phyloP scores from a whole-genome alignment of 1,139 yeast species.

The Suhomyces bribrorum region DNA sequence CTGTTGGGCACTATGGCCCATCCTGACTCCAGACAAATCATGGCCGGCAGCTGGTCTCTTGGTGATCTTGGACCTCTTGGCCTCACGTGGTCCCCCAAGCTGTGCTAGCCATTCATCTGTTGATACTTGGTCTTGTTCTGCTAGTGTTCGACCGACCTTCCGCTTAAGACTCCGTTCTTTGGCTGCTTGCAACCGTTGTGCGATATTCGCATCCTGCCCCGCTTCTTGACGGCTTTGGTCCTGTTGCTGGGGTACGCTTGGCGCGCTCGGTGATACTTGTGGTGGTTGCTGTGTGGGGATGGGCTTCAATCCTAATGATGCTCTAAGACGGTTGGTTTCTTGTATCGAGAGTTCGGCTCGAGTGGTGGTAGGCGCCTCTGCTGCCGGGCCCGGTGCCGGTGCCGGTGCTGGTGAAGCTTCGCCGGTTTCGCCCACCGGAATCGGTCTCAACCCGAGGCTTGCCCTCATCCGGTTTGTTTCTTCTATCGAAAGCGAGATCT shows the following conservation, averaged over 20 bases:
- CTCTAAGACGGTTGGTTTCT: conserved; percentile 43
- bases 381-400: neutral
- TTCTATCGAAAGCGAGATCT: conserved; percentile 35
- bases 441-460: conserved; percentile 51
- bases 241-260: neutral
- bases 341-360: conserved; percentile 27
- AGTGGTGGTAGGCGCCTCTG: neutral
- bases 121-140: conserved; percentile 25
- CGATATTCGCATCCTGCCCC: conserved; percentile 10
- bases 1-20: conserved; percentile 45
- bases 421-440: conserved; percentile 22
- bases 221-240: neutral
- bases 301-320: conserved; percentile 30
- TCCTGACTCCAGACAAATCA: conserved; percentile 40
- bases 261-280: conserved; percentile 16
- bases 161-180: conserved; percentile 20
- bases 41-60: conserved; percentile 18
- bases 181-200: conserved; percentile 18
- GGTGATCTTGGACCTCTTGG: conserved; percentile 13
- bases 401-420: neutral
- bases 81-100: conserved; percentile 21
- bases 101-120: conserved; percentile 44
- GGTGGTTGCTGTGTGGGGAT: conserved; percentile 15
- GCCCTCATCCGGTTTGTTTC: conserved; percentile 45
- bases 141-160: conserved; percentile 25